Conservation (phyloP, 2,329 filamentous ascomycete genomes). For the Exophiala bonariae region DNA sequence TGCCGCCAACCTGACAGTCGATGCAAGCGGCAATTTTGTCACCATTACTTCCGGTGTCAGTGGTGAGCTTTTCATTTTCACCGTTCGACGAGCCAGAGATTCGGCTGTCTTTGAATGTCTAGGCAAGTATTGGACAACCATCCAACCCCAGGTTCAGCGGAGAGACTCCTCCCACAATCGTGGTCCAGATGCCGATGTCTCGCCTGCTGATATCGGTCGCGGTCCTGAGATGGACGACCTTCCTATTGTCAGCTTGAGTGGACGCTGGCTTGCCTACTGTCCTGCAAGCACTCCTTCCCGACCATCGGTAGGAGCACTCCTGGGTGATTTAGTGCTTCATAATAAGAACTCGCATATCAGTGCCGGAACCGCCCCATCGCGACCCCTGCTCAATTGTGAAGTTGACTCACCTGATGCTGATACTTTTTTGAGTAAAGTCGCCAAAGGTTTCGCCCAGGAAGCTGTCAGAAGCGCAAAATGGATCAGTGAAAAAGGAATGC, state of each 20-base stretch:
- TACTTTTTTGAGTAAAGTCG: constrained; percentile 48
- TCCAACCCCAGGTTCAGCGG: constrained; percentile 57
- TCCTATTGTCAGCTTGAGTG: constrained; percentile 44
- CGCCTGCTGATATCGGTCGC: constrained; percentile 39
- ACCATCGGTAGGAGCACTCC: constrained; percentile 41
- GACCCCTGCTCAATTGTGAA: constrained; percentile 44
- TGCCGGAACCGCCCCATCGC: constrained; percentile 41
- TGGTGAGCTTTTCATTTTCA: constrained; percentile 84
- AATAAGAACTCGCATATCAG: constrained; percentile 42
- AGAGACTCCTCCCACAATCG: constrained; percentile 48
- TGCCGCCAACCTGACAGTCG: constrained; percentile 70
- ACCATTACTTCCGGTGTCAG: constrained; percentile 77
- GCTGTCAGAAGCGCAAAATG: constrained; percentile 49
- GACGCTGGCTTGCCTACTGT: constrained; percentile 48
- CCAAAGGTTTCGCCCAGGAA: constrained; percentile 51
- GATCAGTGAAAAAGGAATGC: constrained; percentile 50
- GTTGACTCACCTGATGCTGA: constrained; percentile 49
- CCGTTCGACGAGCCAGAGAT: constrained; percentile 30
- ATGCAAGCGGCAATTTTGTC: constrained; percentile 70
- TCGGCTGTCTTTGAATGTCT: constrained; percentile 61
- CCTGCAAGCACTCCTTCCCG: constrained; percentile 41
- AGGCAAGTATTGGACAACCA: constrained; percentile 87
- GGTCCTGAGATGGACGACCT: constrained; percentile 32
- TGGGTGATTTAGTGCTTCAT: constrained; percentile 37
- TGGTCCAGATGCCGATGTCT: constrained; percentile 45